Conservation (phyloP, 805 yeast genomes). For the Pichia heedii region DNA sequence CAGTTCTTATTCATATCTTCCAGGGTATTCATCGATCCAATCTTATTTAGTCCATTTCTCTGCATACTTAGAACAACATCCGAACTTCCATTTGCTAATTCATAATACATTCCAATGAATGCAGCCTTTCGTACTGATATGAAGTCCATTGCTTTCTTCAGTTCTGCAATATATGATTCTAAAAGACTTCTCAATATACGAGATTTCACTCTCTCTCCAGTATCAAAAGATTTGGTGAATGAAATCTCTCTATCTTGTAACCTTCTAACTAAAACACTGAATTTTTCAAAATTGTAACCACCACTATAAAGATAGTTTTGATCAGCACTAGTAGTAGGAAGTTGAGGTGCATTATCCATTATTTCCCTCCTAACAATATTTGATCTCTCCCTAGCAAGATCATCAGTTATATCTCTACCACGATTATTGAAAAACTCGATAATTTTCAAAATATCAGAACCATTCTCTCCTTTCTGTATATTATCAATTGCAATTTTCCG, state of each 20-base stretch:
- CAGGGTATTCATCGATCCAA: not conserved
- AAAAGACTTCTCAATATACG: not conserved
- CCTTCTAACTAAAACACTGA: conserved; percentile 6
- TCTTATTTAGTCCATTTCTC: not conserved
- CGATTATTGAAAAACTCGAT: conserved; percentile 32
- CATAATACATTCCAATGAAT: conserved; percentile 35
- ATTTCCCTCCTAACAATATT: conserved; percentile 30
- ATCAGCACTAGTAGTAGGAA: conserved; percentile 21
- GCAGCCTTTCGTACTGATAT: conserved; percentile 7
- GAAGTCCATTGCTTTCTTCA: not conserved
- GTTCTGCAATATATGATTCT: not conserved
- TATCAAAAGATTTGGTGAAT: not conserved
- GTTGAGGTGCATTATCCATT: conserved; percentile 35
- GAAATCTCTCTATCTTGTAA: not conserved
- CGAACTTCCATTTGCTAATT: conserved; percentile 24
- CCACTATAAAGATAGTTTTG: conserved; percentile 26
- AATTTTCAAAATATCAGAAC: conserved; percentile 19
- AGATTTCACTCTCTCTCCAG: conserved; percentile 9
- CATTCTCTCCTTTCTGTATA: conserved; percentile 20
- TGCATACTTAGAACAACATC: not conserved
- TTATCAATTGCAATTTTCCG: not conserved
- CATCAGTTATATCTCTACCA: conserved; percentile 21
- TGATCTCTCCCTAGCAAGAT: conserved; percentile 34
- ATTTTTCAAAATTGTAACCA: conserved; percentile 5
- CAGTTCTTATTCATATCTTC: not conserved